phyloP scores from a whole-genome alignment of 1,284 basidiomycete species.

The Cystobasidium slooffiae region DNA sequence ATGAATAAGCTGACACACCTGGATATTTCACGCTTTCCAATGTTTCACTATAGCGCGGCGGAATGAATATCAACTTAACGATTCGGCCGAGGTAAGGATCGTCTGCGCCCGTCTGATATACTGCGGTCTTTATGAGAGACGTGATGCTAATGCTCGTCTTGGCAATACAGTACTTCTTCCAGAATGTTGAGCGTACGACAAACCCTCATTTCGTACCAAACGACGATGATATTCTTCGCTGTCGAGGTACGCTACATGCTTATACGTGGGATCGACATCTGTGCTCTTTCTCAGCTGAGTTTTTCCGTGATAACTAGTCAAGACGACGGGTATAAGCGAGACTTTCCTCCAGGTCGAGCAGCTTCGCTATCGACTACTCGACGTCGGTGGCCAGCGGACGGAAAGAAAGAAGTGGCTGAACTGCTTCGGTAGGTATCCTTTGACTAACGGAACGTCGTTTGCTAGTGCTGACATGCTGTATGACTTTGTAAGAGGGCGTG shows the following conservation, averaged over 20 bases:
- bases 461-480: not conserved
- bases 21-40: no score
- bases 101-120: not conserved
- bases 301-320: slow-evolving; percentile 68
- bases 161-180: slow-evolving; percentile 72
- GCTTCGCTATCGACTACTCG: slow-evolving; percentile 66
- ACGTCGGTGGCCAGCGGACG: slow-evolving; percentile 85
- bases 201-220: slow-evolving; percentile 76
- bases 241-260: slow-evolving; percentile 63
- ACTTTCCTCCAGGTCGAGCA: slow-evolving; percentile 71
- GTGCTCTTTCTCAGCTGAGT: not conserved
- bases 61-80: slow-evolving; percentile 53
- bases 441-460: not conserved
- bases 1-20: no score
- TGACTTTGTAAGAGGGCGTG: slow-evolving; percentile 46
- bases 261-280: not conserved
- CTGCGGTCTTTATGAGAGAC: not conserved
- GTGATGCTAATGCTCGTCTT: not conserved
- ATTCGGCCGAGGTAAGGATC: slow-evolving; percentile 58
- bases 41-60: slow-evolving; percentile 15
- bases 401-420: slow-evolving; percentile 76
- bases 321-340: slow-evolving; percentile 91
- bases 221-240: slow-evolving; percentile 77
- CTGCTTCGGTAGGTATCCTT: slow-evolving; percentile 31
- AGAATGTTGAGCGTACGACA: slow-evolving; percentile 79